Base-by-base conservation (phyloP, 805 yeast species). In the Barnettozyma salicaria region DNA sequence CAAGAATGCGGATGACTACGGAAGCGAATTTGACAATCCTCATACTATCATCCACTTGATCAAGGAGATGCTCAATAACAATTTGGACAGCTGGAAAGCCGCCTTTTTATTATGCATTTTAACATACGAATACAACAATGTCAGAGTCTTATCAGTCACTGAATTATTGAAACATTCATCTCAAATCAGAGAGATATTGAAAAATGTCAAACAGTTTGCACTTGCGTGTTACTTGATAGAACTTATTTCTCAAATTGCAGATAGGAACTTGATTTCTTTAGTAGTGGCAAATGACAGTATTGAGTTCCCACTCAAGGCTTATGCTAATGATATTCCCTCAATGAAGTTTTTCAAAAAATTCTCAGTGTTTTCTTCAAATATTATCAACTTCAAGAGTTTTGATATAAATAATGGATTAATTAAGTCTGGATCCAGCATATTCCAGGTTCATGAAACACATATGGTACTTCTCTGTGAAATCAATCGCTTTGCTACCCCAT, bases 21-120 rank as follows among this genome's bases (percentile, higher is more conserved):
- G 58, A 9, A 19, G 32, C 2, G 23, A 19, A 1, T 45, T 52
- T 40, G 50, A 49, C 19, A 34, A 41, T 4, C 45, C 47, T 3
- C 37, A 40, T 4, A 16, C 41, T 20, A 26, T 44, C 19, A 38
- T 27, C 3, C 5, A 39, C 1, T 40, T 53, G 22, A 23, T 44
- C 4, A 36, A 43, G 1, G 45, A 43, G 19, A 34, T 36, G 8
- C 11, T 45, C 6, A n/a, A 32, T 4, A 22, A 19, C 8, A 37
- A 37, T 27, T 19, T 33, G 6, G 44, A 45, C 22, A 51, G 54
- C 19, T 54, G 58, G 58, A 54, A 52, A 36, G 57, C 53, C 4
- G 42, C 50, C 1, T 52, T 54, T 22, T 28, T 52, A 9, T 32
- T 54, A 27, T 52, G 54, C 25, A 47, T 47, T 9, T 37, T 54